Evolutionary conservation across 2,329 filamentous ascomycete genomes (phyloP), one percentile per base, ranked within the genome.

Genomic region (Pseudogymnoascus sp.): DNA sequence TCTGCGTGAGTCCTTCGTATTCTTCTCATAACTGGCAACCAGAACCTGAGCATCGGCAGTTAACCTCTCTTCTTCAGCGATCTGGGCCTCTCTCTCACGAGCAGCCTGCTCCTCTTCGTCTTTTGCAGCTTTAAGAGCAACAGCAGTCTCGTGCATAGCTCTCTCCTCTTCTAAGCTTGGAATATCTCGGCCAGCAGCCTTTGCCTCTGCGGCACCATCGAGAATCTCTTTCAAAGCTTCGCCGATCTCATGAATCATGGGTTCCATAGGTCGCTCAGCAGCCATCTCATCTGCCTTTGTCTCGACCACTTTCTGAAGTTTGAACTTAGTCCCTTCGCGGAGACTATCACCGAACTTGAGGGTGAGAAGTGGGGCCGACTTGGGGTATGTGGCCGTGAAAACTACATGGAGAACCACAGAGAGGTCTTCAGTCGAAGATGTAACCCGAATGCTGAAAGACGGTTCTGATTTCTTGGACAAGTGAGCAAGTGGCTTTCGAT

Each of bases 111-210:
- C 74, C 60, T 76, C 75, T 65, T 80, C 80, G 59, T 80, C 74
- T 62, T 78, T 76, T 61, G 77, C 70, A 2, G 80, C 88, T 60
- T 84, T 75, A 69, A 81, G 80, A 51, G 84, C 84, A 29, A 90
- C 79, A 25, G 84, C 84, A 21, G 88, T 88, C 75, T 95, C 90
- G 65, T 96, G 91, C 12, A 86, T 86, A 29, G 89, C 91, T 39
- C 92, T 85, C 74, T 97, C 92, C 69, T 95, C 91, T 70, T 96
- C 91, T 5, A 97, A 79, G 33, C 91, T 96, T 1, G 91, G 92
- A 13, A 96, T 78, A 65, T 91, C 84, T 62, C 86, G 84, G 33
- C 91, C 89, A 62, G 87, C 84, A 58, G 89, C 87, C 68, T 89
- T 89, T 29, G 87, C 85, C 66, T 87, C 81, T 1, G 91, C 90